phyloP scores from a whole-genome alignment of 805 yeast species.

The Sporopachydermia lactativora region DNA sequence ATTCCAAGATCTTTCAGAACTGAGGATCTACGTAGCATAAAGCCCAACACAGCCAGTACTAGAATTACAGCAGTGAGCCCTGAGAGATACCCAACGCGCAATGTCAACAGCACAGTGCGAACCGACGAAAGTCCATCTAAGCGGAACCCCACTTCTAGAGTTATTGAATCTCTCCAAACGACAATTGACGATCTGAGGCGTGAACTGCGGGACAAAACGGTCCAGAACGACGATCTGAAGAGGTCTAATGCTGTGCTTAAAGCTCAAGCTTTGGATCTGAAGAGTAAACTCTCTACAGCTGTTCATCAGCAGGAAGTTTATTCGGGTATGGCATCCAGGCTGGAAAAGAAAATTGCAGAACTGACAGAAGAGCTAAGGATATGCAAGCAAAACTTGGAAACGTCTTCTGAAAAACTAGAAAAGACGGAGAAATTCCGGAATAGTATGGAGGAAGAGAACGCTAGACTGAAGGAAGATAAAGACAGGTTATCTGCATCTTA shows the following conservation, averaged over 20 bases:
- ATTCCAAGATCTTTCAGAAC: too few species aligned
- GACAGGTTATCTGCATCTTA: neutral
- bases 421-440: slow-evolving; percentile 5
- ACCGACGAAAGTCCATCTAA: slow-evolving; percentile 15
- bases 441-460: neutral
- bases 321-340: slow-evolving; percentile 36
- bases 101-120: slow-evolving; percentile 16
- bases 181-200: slow-evolving; percentile 41
- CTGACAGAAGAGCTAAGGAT: slow-evolving; percentile 7
- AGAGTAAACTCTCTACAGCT: slow-evolving; percentile 36
- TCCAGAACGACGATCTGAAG: slow-evolving; percentile 28
- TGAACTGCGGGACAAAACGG: slow-evolving; percentile 27
- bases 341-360: slow-evolving; percentile 5
- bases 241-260: slow-evolving; percentile 33
- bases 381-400: slow-evolving; percentile 7
- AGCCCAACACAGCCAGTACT: too few species aligned
- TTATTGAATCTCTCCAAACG: slow-evolving; percentile 29
- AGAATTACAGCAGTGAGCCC: too few species aligned
- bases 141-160: slow-evolving; percentile 17
- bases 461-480: neutral
- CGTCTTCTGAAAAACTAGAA: slow-evolving; percentile 11
- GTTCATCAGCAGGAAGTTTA: slow-evolving; percentile 45
- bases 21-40: too few species aligned
- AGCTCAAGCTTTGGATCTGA: slow-evolving; percentile 34
- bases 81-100: slow-evolving; percentile 13